Percentiles rank a stretch among this genome's conserved stretches.
These are phyloP conservation scores for Pelomyxa schiedti DNA, from an alignment of 78 protist genomes.

Conservation along the genomic window DNA sequence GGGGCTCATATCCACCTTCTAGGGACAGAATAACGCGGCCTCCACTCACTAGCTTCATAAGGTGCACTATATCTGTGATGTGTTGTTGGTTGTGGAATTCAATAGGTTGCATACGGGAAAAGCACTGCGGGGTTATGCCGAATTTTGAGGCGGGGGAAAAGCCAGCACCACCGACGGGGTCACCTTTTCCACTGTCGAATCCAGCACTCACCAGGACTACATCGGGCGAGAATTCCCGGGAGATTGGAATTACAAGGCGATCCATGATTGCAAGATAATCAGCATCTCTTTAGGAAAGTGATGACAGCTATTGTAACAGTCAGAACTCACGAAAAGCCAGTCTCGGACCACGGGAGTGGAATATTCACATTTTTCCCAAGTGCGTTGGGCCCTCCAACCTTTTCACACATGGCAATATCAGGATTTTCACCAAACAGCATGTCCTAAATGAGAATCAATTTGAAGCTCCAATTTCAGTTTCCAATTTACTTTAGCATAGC, in stretches of 20 bases:
- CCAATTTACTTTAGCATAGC: too few species aligned
- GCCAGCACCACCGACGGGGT: conserved; percentile 14
- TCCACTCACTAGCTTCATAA: neutral
- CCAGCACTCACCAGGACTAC: conserved; percentile 44
- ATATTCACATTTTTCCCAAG: conserved; percentile 36
- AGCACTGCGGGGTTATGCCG: neutral
- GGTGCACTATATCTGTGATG: conserved; percentile 1
- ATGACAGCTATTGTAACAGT: too few species aligned
- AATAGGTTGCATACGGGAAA: too few species aligned
- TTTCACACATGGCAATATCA: too few species aligned
- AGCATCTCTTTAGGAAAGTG: too few species aligned
- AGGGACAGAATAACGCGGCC: conserved; percentile 15
- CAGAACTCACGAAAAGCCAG: too few species aligned
- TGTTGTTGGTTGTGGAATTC: neutral
- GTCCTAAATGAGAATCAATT: too few species aligned
- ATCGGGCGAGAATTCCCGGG: conserved; percentile 29
- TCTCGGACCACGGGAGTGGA: conserved; percentile 10
- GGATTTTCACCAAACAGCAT: too few species aligned
- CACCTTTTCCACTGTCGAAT: conserved; percentile 51
- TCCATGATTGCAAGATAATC: conserved; percentile 29
- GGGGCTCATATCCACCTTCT: conserved; percentile 51
- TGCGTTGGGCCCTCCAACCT: conserved; percentile 22
- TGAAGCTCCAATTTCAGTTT: too few species aligned
- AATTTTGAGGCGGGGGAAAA: conserved; percentile 11
- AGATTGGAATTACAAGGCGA: conserved; percentile 16